A percentile compares a stretch with the other conserved stretches of the same genome.
phyloP scores from a whole-genome alignment of 139 green algal genomes.

The Volvox reticuliferus region DNA sequence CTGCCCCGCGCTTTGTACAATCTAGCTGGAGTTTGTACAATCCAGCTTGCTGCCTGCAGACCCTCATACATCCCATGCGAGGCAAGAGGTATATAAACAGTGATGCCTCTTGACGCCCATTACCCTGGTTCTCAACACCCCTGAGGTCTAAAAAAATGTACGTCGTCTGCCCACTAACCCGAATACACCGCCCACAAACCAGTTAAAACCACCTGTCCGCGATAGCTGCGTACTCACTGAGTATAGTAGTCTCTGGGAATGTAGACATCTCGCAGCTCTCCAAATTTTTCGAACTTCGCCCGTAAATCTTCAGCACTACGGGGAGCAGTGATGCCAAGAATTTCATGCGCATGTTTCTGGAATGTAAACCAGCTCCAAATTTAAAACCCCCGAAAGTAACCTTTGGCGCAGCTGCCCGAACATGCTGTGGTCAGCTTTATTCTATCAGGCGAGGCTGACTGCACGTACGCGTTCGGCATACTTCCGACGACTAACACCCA shows the following conservation, averaged over 20 bases:
- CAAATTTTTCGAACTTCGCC: conserved; percentile 78
- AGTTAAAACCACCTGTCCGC: too few relatives aligned
- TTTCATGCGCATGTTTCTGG: neutral
- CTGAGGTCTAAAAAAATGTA: too few relatives aligned
- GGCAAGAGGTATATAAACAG: too few relatives aligned
- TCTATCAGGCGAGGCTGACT: neutral
- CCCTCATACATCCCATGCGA: too few relatives aligned
- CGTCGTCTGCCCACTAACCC: too few relatives aligned
- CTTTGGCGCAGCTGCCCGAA: neutral
- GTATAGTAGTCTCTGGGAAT: conserved; percentile 84
- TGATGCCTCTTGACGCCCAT: too few relatives aligned
- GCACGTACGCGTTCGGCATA: neutral
- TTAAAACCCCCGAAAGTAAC: neutral
- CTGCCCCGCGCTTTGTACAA: too few relatives aligned
- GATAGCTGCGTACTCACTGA: conserved; percentile 46
- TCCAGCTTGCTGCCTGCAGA: too few relatives aligned
- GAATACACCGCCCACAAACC: too few relatives aligned
- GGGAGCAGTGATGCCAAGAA: neutral
- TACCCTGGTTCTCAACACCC: too few relatives aligned
- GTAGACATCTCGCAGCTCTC: conserved; percentile 78
- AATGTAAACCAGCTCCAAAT: neutral
- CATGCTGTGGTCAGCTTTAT: neutral
- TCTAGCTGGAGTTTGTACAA: too few relatives aligned
- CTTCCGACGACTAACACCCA: neutral
- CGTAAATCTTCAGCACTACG: conserved; percentile 71